Conservation (phyloP, 2,329 filamentous ascomycete species). For the Cylindrodendrum hubeiense region DNA sequence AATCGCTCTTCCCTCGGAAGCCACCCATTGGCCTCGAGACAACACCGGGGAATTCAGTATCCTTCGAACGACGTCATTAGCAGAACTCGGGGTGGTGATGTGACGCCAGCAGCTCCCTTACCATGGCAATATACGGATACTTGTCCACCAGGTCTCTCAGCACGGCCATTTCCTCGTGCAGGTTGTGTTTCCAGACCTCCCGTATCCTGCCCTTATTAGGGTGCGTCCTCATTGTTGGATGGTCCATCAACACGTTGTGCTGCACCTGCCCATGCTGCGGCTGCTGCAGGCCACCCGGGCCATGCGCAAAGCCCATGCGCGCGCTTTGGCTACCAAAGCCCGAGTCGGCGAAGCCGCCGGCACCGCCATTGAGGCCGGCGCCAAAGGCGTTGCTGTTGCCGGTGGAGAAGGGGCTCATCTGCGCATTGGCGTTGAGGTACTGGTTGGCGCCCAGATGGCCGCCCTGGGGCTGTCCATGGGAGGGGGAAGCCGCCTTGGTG, state of each 20-base stretch:
- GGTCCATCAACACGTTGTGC: slow-evolving; percentile 57
- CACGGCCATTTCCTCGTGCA: slow-evolving; percentile 90
- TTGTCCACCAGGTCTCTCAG: slow-evolving; percentile 87
- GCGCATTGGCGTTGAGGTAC: slow-evolving; percentile 77
- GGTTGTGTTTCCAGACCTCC: slow-evolving; percentile 94
- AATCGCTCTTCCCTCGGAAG: slow-evolving; percentile 95
- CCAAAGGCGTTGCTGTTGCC: slow-evolving; percentile 69
- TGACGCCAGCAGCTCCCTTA: slow-evolving; percentile 59
- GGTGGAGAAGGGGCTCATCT: slow-evolving; percentile 74
- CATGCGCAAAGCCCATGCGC: slow-evolving; percentile 86
- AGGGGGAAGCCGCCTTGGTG: slow-evolving; percentile 65
- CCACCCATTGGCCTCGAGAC: slow-evolving; percentile 95
- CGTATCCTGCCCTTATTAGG: slow-evolving; percentile 87
- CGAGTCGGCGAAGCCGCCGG: slow-evolving; percentile 72
- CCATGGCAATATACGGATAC: slow-evolving; percentile 98
- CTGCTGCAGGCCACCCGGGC: slow-evolving; percentile 63
- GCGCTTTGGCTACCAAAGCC: slow-evolving; percentile 89
- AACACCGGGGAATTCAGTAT: slow-evolving; percentile 98
- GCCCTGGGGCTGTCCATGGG: slow-evolving; percentile 63
- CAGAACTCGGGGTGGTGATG: slow-evolving; percentile 3
- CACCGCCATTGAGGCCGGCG: slow-evolving; percentile 67
- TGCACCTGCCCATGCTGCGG: slow-evolving; percentile 66
- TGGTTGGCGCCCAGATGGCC: slow-evolving; percentile 73
- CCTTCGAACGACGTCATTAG: slow-evolving; percentile 64
- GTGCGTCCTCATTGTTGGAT: slow-evolving; percentile 57